Conservation (phyloP, 2,329 filamentous ascomycete genomes). For the Curvularia sp. region DNA sequence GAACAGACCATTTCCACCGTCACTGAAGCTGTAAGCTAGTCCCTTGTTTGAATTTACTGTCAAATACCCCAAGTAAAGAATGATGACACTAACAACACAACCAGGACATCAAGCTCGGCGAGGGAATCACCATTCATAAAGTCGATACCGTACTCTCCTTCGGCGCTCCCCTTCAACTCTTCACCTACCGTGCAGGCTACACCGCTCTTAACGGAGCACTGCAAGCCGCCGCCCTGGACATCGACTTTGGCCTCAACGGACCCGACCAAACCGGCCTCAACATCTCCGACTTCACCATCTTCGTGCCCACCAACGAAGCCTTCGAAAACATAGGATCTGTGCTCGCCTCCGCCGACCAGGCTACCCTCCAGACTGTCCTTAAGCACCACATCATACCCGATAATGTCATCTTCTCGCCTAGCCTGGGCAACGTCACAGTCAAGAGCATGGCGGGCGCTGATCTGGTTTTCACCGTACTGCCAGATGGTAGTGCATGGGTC, state of each 20-base stretch:
- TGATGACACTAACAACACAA: not conserved
- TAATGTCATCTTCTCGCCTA: conserved; percentile 36
- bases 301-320: conserved; percentile 77
- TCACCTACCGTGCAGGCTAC: conserved; percentile 37
- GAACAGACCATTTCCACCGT: conserved; percentile 58
- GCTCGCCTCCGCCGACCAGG: conserved; percentile 25
- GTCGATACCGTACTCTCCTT: conserved; percentile 37
- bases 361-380: conserved; percentile 34
- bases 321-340: conserved; percentile 65
- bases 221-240: conserved; percentile 24
- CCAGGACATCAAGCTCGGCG: conserved; percentile 36
- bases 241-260: conserved; percentile 29
- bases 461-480: conserved; percentile 33
- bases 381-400: conserved; percentile 38
- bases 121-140: conserved; percentile 39
- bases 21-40: conserved; percentile 53
- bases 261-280: conserved; percentile 29
- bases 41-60: too few relatives aligned
- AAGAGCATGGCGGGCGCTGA: conserved; percentile 30
- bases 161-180: conserved; percentile 37
- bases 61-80: too few relatives aligned
- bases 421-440: conserved; percentile 35
- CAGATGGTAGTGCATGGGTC: conserved; percentile 35
- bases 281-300: conserved; percentile 73
- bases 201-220: conserved; percentile 29